phyloP scores from a whole-genome alignment of 116 monocot genomes.

The Posidonia oceanica region DNA sequence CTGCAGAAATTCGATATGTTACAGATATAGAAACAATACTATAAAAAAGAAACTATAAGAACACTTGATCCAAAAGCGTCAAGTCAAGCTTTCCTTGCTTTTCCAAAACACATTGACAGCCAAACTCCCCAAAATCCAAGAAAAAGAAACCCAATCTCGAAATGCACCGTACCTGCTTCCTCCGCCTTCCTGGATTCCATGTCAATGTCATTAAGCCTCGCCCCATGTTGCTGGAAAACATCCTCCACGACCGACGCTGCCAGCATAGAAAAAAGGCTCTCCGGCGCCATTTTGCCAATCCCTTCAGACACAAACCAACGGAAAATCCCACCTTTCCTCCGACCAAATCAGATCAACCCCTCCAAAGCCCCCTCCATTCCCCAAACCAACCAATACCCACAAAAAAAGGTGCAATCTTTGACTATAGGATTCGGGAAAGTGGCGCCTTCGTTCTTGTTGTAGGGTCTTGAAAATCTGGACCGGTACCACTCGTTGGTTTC shows the following conservation, averaged over 20 bases:
- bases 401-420: not conserved
- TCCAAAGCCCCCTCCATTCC: too few species aligned
- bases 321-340: not conserved
- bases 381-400: not conserved
- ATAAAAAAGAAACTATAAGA: too few species aligned
- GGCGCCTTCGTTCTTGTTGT: not conserved
- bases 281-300: slow-evolving; percentile 2
- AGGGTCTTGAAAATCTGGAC: not conserved
- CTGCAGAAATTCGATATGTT: not conserved
- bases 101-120: too few species aligned
- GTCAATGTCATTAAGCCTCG: slow-evolving; percentile 51
- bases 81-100: too few species aligned
- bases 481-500: too few species aligned
- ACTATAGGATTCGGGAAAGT: not conserved
- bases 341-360: not conserved
- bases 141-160: not conserved
- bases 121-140: not conserved
- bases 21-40: not conserved
- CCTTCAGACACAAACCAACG: not conserved
- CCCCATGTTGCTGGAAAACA: slow-evolving; percentile 69
- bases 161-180: slow-evolving; percentile 46
- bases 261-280: slow-evolving; percentile 1
- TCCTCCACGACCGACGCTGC: slow-evolving; percentile 45
- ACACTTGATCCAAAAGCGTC: too few species aligned
- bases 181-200: slow-evolving; percentile 70